A percentile compares a stretch with the other conserved stretches of the same genome.
phyloP scores from a whole-genome alignment of 2,329 filamentous ascomycete species.

The Alternaria angustiovoidea region DNA sequence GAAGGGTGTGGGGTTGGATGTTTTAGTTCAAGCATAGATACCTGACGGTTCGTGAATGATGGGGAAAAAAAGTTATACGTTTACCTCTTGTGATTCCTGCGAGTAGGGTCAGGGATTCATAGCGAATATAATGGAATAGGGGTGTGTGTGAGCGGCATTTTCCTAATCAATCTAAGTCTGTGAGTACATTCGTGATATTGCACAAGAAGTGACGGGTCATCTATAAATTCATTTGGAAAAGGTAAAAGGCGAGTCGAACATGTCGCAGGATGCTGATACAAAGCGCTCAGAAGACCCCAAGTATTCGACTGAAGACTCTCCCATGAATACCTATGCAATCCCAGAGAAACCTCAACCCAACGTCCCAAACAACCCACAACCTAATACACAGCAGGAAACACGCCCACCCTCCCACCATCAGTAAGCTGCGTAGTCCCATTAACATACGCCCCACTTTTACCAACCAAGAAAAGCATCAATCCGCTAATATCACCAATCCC shows the following conservation, averaged over 20 bases:
- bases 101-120: not conserved
- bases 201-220: too few species aligned
- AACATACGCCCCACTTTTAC: conserved; percentile 61
- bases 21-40: not conserved
- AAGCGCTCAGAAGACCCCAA: too few species aligned
- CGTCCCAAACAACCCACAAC: too few species aligned
- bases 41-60: not conserved
- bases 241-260: too few species aligned
- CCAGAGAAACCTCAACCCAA: not conserved
- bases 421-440: conserved; percentile 62
- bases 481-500: conserved; percentile 58
- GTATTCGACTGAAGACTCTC: too few species aligned
- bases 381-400: conserved; percentile 48
- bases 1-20: not conserved
- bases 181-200: too few species aligned
- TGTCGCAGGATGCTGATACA: too few species aligned
- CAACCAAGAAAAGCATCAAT: conserved; percentile 60
- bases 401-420: conserved; percentile 54
- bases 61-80: not conserved
- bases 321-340: too few species aligned
- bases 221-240: too few species aligned
- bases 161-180: not conserved
- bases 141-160: too few species aligned
- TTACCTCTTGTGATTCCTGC: not conserved
- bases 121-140: not conserved